These are phyloP conservation scores for Fremontodendron californicum DNA, from an alignment of 345 rosid species.

Conservation along the genomic window DNA sequence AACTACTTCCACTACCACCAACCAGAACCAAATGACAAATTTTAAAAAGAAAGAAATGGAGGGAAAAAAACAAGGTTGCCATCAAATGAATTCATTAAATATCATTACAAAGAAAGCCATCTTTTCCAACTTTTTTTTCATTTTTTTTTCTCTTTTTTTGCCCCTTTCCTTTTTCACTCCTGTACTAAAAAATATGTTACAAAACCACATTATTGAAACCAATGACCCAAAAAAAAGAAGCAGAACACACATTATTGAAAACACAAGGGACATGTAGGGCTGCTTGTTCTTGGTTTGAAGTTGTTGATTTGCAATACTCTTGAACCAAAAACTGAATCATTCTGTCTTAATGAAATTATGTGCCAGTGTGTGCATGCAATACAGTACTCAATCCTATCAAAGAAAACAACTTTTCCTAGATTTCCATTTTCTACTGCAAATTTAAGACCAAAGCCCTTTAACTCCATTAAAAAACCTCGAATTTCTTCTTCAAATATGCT, in stretches of 20 bases:
- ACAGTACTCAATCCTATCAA: background rate
- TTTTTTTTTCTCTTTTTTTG: background rate
- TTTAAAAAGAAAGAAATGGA: slow-evolving; percentile 20
- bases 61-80: slow-evolving; percentile 24
- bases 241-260: background rate
- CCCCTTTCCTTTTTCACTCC: background rate
- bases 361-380: background rate
- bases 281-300: background rate
- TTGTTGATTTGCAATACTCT: background rate
- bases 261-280: slow-evolving; percentile 15
- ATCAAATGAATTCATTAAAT: slow-evolving; percentile 22
- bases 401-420: background rate
- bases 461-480: background rate
- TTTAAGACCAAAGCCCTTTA: background rate
- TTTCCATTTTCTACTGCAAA: background rate
- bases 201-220: slow-evolving; percentile 11
- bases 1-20: slow-evolving; percentile 91
- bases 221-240: background rate
- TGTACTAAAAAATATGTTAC: slow-evolving; percentile 5
- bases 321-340: slow-evolving; percentile 5
- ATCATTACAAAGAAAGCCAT: slow-evolving; percentile 13
- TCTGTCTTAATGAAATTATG: background rate
- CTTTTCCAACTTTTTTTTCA: background rate
- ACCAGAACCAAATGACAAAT: slow-evolving; percentile 40
- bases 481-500: background rate